Evolutionary conservation across 495 filamentous ascomycete genomes (phyloP).

Genomic region (Annulohypoxylon bovei): DNA sequence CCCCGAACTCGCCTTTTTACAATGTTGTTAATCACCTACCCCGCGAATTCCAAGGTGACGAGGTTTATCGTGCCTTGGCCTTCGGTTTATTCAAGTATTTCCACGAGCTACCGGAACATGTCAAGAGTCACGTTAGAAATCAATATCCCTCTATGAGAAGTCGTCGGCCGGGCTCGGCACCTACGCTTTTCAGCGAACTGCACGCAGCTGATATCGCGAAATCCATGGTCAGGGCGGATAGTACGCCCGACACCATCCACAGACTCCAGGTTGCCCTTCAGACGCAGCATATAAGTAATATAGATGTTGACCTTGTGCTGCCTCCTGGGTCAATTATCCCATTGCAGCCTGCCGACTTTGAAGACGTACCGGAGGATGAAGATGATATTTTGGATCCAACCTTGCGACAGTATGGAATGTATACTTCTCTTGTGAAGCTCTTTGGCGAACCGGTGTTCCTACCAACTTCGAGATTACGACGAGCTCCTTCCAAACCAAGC

Average conservation of each 20-base stretch:
- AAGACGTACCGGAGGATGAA: slow-evolving; percentile 65
- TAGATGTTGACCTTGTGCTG: slow-evolving; percentile 89
- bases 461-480: slow-evolving; percentile 85
- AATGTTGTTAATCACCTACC: slow-evolving; percentile 91
- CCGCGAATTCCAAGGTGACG: slow-evolving; percentile 91
- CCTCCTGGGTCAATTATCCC: slow-evolving; percentile 76
- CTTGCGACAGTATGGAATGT: slow-evolving; percentile 75
- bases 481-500: slow-evolving; percentile 86
- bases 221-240: slow-evolving; percentile 80
- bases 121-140: slow-evolving; percentile 69
- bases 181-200: slow-evolving; percentile 83
- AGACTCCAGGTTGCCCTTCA: slow-evolving; percentile 77
- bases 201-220: slow-evolving; percentile 92
- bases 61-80: slow-evolving; percentile 86
- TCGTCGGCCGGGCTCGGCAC: slow-evolving; percentile 66
- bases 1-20: slow-evolving; percentile 94
- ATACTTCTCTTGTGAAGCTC: slow-evolving; percentile 74
- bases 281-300: slow-evolving; percentile 79
- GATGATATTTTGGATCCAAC: slow-evolving; percentile 68
- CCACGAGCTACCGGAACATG: slow-evolving; percentile 77
- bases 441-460: slow-evolving; percentile 86
- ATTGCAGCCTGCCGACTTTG: slow-evolving; percentile 59
- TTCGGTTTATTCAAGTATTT: slow-evolving; percentile 95
- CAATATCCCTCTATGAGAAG: slow-evolving; percentile 57
- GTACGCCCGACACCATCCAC: slow-evolving; percentile 73